Percentiles rank a stretch among this genome's conserved stretches.
Evolutionary conservation across 2,329 filamentous ascomycete species (phyloP).

Genomic region (Ascochyta fabae): DNA sequence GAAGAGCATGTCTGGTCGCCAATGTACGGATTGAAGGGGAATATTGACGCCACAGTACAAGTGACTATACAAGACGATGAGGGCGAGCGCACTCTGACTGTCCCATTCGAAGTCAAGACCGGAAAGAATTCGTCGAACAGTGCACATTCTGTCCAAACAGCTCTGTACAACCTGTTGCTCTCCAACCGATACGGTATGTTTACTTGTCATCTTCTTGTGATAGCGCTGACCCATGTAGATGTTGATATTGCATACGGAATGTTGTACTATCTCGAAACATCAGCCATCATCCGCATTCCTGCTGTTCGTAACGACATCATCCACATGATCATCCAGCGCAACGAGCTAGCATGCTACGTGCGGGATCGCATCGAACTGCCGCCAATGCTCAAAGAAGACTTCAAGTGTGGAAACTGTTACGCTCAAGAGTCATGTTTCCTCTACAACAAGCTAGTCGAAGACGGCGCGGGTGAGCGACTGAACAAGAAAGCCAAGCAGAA

Average conservation of each 20-base stretch:
- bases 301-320: constrained; percentile 85
- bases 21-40: constrained; percentile 95
- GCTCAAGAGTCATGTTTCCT: constrained; percentile 90
- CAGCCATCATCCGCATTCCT: constrained; percentile 83
- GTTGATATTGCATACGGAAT: constrained; percentile 89
- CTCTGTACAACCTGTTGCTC: constrained; percentile 88
- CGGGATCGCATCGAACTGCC: constrained; percentile 83
- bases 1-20: constrained; percentile 99
- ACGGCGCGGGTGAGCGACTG: constrained; percentile 80
- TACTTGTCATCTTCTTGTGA: no score
- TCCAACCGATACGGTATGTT: constrained; percentile 81
- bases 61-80: constrained; percentile 76
- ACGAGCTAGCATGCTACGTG: constrained; percentile 84
- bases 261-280: constrained; percentile 93
- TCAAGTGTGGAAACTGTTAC: constrained; percentile 86
- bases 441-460: constrained; percentile 89
- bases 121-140: constrained; percentile 79
- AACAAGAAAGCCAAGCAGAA: constrained; percentile 79
- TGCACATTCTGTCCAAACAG: constrained; percentile 90
- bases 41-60: constrained; percentile 96
- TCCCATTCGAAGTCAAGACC: constrained; percentile 95
- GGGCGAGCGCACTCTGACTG: constrained; percentile 73
- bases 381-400: constrained; percentile 81
- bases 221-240: constrained; percentile 58
- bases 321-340: constrained; percentile 96